Evolutionary conservation across 768 basidiomycete genomes (phyloP).

Genomic region (Lentinula detonsa): DNA sequence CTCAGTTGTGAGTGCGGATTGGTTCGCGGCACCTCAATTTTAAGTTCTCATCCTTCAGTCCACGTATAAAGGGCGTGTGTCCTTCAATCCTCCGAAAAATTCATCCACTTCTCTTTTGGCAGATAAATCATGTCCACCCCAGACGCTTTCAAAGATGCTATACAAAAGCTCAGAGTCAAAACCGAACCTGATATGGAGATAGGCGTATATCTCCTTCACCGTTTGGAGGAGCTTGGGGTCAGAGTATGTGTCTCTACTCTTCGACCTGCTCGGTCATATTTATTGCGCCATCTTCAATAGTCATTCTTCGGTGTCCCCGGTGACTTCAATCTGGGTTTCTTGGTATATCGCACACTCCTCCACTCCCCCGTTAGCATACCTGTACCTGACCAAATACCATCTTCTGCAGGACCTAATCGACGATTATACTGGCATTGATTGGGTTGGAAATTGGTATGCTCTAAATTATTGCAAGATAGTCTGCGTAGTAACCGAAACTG

Average conservation of each 20-base stretch:
- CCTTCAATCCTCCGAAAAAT: background rate
- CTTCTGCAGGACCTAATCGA: conserved; percentile 67
- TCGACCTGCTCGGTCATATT: background rate
- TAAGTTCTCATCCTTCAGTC: no score
- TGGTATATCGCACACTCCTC: conserved; percentile 24
- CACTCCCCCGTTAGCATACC: background rate
- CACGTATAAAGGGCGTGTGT: no score
- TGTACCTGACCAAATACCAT: background rate
- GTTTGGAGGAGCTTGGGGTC: conserved; percentile 62
- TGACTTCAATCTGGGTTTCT: conserved; percentile 73
- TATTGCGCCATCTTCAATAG: conserved; percentile 25
- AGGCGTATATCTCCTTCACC: conserved; percentile 53
- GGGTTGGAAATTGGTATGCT: conserved; percentile 80
- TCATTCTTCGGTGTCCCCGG: conserved; percentile 82
- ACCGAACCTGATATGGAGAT: conserved; percentile 33
- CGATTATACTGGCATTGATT: conserved; percentile 68
- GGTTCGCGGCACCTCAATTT: no score
- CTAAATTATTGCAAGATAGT: background rate
- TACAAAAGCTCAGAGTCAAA: background rate
- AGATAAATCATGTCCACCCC: background rate
- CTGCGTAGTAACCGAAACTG: background rate
- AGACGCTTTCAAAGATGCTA: background rate
- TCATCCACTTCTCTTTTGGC: background rate
- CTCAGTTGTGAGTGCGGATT: no score
- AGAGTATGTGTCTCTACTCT: conserved; percentile 32